These are phyloP conservation scores for Gloeostereum incarnatum DNA, from an alignment of 768 basidiomycete species.

Conservation along the genomic window DNA sequence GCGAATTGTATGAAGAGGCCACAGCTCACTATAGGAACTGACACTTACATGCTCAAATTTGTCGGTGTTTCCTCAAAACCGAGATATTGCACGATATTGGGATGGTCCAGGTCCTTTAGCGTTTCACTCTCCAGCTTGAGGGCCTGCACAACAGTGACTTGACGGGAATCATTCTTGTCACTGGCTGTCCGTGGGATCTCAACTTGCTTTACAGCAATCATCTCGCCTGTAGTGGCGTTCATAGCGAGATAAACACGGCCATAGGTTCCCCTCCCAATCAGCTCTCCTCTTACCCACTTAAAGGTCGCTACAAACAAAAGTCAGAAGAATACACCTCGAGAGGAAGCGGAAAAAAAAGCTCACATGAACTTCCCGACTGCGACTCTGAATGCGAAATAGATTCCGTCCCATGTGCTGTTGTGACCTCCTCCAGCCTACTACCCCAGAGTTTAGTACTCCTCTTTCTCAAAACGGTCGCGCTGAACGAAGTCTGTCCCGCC, in stretches of 20 bases:
- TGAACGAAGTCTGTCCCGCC: constrained; percentile 18
- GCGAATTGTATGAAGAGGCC: constrained; percentile 7
- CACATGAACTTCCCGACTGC: constrained; percentile 59
- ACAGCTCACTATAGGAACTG: background rate
- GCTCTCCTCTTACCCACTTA: constrained; percentile 97
- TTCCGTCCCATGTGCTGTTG: constrained; percentile 46
- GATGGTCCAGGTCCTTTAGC: constrained; percentile 92
- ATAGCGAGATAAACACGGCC: constrained; percentile 94
- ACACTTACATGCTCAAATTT: constrained; percentile 86
- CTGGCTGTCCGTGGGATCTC: constrained; percentile 88
- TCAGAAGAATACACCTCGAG: constrained; percentile 3
- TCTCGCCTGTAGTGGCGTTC: constrained; percentile 94
- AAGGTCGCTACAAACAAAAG: constrained; percentile 59
- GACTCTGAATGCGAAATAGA: constrained; percentile 42
- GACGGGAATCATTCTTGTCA: constrained; percentile 84
- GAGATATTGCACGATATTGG: constrained; percentile 95
- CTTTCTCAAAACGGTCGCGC: constrained; percentile 51
- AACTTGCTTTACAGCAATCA: constrained; percentile 99
- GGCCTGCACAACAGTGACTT: constrained; percentile 80
- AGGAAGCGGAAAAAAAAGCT: constrained; percentile 20
- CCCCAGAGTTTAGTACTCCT: constrained; percentile 96
- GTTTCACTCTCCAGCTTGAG: constrained; percentile 94
- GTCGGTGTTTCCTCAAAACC: constrained; percentile 87
- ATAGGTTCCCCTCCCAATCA: constrained; percentile 96
- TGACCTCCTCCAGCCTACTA: constrained; percentile 87